phyloP scores from a whole-genome alignment of 345 rosid species.

The Hypericum androsaemum region DNA sequence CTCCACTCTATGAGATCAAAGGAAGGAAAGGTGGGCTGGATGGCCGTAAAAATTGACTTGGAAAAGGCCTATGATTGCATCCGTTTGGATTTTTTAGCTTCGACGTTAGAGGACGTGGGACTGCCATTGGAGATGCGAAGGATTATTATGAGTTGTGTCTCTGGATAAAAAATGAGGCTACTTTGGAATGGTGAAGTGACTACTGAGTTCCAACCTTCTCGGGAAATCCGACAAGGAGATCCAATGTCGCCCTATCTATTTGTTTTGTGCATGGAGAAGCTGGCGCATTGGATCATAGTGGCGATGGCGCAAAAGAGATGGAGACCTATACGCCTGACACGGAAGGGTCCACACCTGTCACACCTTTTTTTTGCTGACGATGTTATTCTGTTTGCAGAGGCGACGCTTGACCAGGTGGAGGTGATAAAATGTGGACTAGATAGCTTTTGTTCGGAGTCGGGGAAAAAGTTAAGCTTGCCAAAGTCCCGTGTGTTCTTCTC shows the following conservation, averaged over 20 bases:
- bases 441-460: too few relatives aligned
- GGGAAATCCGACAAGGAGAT: not conserved
- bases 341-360: not conserved
- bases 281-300: not conserved
- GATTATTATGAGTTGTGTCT: not conserved
- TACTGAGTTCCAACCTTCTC: not conserved
- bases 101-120: not conserved
- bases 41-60: not conserved
- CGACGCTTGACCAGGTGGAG: not conserved
- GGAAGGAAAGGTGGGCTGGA: not conserved
- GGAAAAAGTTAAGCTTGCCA: too few relatives aligned
- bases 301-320: not conserved
- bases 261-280: not conserved
- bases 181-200: not conserved
- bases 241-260: not conserved
- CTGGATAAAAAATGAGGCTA: not conserved
- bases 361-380: not conserved
- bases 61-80: not conserved
- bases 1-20: not conserved
- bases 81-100: not conserved
- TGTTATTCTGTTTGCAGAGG: not conserved
- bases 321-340: not conserved
- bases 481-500: too few relatives aligned
- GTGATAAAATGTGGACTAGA: too few relatives aligned
- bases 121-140: not conserved